Evolutionary conservation across 1,284 basidiomycete species (phyloP).

Genomic region (Gymnopus androsaceus): DNA sequence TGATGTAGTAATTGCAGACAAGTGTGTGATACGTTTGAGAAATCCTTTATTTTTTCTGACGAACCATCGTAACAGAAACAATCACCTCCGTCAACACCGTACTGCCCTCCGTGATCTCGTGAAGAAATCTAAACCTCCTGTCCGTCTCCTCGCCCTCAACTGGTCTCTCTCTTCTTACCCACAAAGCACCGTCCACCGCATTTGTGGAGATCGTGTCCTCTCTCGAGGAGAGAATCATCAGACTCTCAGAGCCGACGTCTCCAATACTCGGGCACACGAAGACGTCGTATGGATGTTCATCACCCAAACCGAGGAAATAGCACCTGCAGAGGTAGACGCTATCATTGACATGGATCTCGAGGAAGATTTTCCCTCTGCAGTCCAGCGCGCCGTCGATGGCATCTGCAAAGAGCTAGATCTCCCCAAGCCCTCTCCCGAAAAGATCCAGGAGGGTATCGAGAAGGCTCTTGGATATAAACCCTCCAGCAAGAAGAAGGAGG

Average conservation of each 20-base stretch:
- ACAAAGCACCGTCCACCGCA: conserved; percentile 59
- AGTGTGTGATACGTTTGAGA: conserved; percentile 51
- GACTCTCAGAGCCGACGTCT: conserved; percentile 63
- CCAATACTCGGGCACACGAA: conserved; percentile 63
- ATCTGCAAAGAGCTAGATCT: conserved; percentile 54
- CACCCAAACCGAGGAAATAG: conserved; percentile 64
- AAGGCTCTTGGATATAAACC: conserved; percentile 56
- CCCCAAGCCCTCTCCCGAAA: conserved; percentile 53
- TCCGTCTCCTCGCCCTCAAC: conserved; percentile 77
- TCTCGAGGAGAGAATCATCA: conserved; percentile 85
- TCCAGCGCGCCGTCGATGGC: conserved; percentile 63
- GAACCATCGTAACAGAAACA: conserved; percentile 62
- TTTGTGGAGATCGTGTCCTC: conserved; percentile 77
- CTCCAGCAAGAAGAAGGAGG: conserved; percentile 35
- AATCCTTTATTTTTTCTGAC: conserved; percentile 1
- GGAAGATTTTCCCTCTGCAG: conserved; percentile 54
- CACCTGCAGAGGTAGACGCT: conserved; percentile 62
- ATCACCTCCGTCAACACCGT: conserved; percentile 82
- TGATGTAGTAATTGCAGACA: conserved; percentile 88
- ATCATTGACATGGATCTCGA: conserved; percentile 67
- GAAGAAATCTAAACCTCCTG: conserved; percentile 44
- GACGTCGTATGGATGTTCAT: conserved; percentile 83
- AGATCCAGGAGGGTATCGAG: conserved; percentile 62
- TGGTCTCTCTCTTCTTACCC: conserved; percentile 66
- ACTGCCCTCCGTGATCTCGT: conserved; percentile 61